Evolutionary conservation across 2,329 filamentous ascomycete species (phyloP), one percentile per base, ranked within the genome.

Genomic region (Trichophyton simii): DNA sequence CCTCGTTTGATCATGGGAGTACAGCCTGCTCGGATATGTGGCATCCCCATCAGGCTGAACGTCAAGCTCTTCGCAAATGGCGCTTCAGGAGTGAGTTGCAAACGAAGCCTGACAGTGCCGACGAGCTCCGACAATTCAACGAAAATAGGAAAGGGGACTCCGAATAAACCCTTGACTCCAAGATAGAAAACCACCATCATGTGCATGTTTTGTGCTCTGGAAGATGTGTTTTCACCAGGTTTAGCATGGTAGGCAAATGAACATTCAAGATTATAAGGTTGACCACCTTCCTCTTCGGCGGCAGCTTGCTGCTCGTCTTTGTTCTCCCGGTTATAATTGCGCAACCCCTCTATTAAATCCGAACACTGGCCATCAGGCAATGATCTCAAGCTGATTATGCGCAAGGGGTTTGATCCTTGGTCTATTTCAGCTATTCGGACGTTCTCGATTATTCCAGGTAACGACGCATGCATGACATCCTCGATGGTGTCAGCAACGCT

Each of bases 151-250:
- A 96, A 79, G 0, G 91, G 91, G 0, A 96, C 86, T 31, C 91
- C 91, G 67, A 96, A 94, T 3, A 96, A 79, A 0, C 91, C 91
- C 70, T 88, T 90, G 70, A 95, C 78, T 62, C 94, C 94, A 0
- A 97, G 82, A 66, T 96, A 97, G 72, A 99, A 97, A 7, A 96
- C 84, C 13, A 97, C 76, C 68, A 95, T 88, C 90, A 96, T 96
- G 69, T 95, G 91, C 89, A 96, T 96, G 72, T 96, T 97, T 66
- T 87, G 84, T 4, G 91, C 90, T 73, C 91, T 94, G 54, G 88
- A 87, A 1, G 88, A 87, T 13, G 90, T 81, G 57, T 86, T 83
- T 62, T 79, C 79, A 3, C 83, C 81, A 1, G 83, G 91, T 71
- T 87, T 85, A 8, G 92, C 89, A 69, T 96, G 91, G 72, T 96